Percentiles rank a stretch among this genome's conserved stretches.
Conservation (phyloP, 1,139 yeast species). For the Kazachstania sp. region DNA sequence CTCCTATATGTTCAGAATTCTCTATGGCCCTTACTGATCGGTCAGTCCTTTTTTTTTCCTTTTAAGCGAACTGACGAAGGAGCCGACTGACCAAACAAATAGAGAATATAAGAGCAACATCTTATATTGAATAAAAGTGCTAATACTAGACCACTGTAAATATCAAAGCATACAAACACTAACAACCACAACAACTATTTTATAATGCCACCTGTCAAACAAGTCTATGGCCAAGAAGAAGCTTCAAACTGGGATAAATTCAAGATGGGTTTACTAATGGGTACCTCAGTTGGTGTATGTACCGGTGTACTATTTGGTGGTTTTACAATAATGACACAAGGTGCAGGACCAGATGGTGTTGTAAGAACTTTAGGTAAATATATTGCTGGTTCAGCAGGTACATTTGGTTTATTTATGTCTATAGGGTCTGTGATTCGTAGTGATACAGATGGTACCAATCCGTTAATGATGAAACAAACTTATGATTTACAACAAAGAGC, state of each 20-base stretch:
- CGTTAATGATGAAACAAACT: constrained; percentile 10
- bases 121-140: not conserved
- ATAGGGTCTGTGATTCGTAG: constrained; percentile 90
- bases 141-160: no score
- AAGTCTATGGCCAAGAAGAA: constrained; percentile 62
- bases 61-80: no score
- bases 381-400: constrained; percentile 93
- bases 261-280: constrained; percentile 98
- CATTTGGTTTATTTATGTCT: constrained; percentile 93
- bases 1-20: no score
- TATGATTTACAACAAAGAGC: constrained; percentile 25
- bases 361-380: constrained; percentile 95
- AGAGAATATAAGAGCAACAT: no score
- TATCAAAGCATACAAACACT: not conserved
- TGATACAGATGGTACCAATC: constrained; percentile 32
- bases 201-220: constrained; percentile 81
- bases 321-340: constrained; percentile 79
- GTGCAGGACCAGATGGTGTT: constrained; percentile 98
- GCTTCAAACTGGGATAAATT: constrained; percentile 91
- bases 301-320: constrained; percentile 95
- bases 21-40: no score
- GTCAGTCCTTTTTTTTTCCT: no score
- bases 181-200: not conserved
- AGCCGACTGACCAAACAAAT: no score
- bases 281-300: constrained; percentile 91